A percentile compares a stretch with the other conserved stretches of the same genome.
phyloP scores from a whole-genome alignment of 768 basidiomycete species.

The Xerocomus brunneocitrinus region DNA sequence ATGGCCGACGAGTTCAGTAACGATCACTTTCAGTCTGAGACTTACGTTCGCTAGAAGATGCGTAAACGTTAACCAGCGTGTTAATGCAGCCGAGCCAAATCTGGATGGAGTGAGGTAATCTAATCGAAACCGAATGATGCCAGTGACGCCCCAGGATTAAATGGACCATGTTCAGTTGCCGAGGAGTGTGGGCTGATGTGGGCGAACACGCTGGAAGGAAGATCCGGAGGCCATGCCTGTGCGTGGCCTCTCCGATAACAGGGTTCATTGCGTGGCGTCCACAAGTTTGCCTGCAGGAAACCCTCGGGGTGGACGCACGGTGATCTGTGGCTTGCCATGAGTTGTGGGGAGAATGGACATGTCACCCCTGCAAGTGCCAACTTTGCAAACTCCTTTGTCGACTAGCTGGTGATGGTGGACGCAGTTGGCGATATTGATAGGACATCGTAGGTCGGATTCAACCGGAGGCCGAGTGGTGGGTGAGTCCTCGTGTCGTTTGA shows the following conservation, averaged over 20 bases:
- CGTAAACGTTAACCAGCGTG: background rate
- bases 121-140: background rate
- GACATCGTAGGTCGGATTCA: slow-evolving; percentile 5
- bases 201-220: slow-evolving; percentile 16
- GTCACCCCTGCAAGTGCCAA: slow-evolving; percentile 4
- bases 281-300: slow-evolving; percentile 26
- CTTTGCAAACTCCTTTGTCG: background rate
- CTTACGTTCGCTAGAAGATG: slow-evolving; percentile 6
- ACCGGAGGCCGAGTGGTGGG: slow-evolving; percentile 1
- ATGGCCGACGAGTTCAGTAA: background rate
- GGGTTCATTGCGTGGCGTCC: slow-evolving; percentile 14
- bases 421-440: slow-evolving; percentile 1
- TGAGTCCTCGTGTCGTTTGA: slow-evolving; percentile 3
- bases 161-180: slow-evolving; percentile 14
- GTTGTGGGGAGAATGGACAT: slow-evolving; percentile 19
- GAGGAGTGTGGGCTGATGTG: slow-evolving; percentile 2
- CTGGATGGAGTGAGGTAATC: slow-evolving; percentile 14
- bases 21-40: background rate
- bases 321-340: slow-evolving; percentile 12
- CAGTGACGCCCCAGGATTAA: background rate
- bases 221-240: slow-evolving; percentile 22
- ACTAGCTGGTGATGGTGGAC: background rate
- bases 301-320: slow-evolving; percentile 6
- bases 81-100: background rate
- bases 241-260: slow-evolving; percentile 8